Evolutionary conservation across 2,329 filamentous ascomycete species (phyloP), one percentile per base, ranked within the genome.

Genomic region (Cladosporium sp.): DNA sequence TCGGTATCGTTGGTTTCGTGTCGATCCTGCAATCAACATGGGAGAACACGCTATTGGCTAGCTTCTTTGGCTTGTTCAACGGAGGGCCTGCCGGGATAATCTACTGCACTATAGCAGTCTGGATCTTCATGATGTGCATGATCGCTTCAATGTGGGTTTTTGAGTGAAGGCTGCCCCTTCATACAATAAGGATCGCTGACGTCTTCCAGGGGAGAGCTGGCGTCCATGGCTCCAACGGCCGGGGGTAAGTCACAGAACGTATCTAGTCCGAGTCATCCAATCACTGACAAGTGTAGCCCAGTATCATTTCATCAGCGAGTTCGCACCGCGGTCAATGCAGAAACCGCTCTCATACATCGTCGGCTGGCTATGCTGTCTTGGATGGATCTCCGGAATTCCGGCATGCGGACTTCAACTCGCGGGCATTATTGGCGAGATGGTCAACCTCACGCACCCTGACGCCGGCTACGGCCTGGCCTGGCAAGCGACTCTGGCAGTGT

Each of bases 11-110:
- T 10, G 76, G 76, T 5, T 79, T 80, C 54, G 73, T 74, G n/a
- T 76, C 75, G 56, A 75, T 77, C 18, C 69, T 78, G 34, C 73
- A 79, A 59, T 73, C 74, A 45, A 79, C 78, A 0, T 82, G 78
- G 79, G 79, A 81, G 61, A 70, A 72, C 35, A 67, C 72, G 2
- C 61, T 77, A 5, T 67, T 70, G n/a, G 54, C 64, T 31, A 66
- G 58, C 42, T 63, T 54, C 54, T 61, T 62, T 43, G 63, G 63
- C 32, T 57, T 66, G 28, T 60, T 58, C 55, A 67, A 67, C 49
- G 63, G 63, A 32, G 63, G 63, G 9, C 62, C 56, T 13, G 63
- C 50, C n/a, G 63, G 63, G 8, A 52, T 66, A 13, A 65, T 66
- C 44, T 67, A 62, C 60, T 61, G 59, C 53, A 67, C 61, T 31